phyloP scores from a whole-genome alignment of 2,329 filamentous ascomycete genomes.

The Onygenales sp. region DNA sequence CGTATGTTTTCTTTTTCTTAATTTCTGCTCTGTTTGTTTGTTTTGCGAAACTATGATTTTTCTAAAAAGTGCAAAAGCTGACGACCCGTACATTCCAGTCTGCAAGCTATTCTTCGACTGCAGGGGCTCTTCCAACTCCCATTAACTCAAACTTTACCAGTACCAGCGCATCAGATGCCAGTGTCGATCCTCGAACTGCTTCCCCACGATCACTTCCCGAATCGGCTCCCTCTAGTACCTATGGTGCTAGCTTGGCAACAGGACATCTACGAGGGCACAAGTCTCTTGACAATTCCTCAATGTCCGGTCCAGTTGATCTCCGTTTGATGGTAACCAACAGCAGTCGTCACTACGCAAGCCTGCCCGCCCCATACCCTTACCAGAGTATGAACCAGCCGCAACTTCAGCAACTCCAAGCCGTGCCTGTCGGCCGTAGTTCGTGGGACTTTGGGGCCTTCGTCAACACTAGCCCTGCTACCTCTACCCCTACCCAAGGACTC shows the following conservation, averaged over 20 bases:
- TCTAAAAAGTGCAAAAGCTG: conserved; percentile 19
- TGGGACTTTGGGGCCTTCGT: conserved; percentile 31
- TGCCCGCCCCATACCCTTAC: conserved; percentile 23
- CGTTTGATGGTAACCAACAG: conserved; percentile 25
- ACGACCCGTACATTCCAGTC: conserved; percentile 37
- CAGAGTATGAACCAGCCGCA: conserved; percentile 23
- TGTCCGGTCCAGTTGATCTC: conserved; percentile 27
- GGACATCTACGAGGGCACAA: conserved; percentile 26
- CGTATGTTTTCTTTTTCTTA: conserved; percentile 38
- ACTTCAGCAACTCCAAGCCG: conserved; percentile 18
- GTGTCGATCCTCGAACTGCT: conserved; percentile 37
- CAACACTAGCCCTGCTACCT: conserved; percentile 19
- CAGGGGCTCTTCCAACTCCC: conserved; percentile 34
- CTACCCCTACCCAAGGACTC: conserved; percentile 20
- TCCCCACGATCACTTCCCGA: conserved; percentile 42
- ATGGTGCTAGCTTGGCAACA: conserved; percentile 33
- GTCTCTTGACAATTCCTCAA: conserved; percentile 10
- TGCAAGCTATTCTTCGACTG: conserved; percentile 60
- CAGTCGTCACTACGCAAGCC: conserved; percentile 22
- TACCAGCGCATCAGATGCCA: conserved; percentile 38
- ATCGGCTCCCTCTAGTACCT: conserved; percentile 34
- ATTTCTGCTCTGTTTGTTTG: background rate
- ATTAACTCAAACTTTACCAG: conserved; percentile 29
- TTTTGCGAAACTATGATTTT: conserved; percentile 20
- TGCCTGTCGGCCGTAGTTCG: conserved; percentile 23